Percentiles rank a stretch among this genome's conserved stretches.
Evolutionary conservation across 2,329 filamentous ascomycete genomes (phyloP).

Genomic region (Curvularia spicifera): DNA sequence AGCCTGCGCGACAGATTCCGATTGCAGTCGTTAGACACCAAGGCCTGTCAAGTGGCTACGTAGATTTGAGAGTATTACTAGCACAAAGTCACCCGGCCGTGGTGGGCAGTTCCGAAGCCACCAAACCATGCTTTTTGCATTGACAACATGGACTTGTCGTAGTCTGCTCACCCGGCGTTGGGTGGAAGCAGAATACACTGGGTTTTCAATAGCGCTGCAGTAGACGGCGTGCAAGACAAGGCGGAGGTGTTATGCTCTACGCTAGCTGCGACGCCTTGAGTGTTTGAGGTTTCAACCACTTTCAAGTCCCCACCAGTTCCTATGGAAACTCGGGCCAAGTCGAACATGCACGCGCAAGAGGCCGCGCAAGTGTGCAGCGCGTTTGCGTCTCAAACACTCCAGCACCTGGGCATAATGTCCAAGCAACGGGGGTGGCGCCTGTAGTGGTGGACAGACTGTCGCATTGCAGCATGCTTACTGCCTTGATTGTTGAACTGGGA

Average conservation of each 20-base stretch:
- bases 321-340: conserved; percentile 7
- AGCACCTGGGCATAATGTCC: background rate
- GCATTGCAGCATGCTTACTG: background rate
- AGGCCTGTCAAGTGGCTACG: background rate
- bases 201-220: background rate
- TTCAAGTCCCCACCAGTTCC: conserved; percentile 13
- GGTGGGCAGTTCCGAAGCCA: background rate
- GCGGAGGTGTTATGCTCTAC: background rate
- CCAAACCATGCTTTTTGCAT: background rate
- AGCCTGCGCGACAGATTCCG: background rate
- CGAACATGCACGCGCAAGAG: conserved; percentile 8
- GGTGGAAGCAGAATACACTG: background rate
- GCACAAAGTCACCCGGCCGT: background rate
- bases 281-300: background rate
- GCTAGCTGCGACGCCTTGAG: background rate
- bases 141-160: background rate
- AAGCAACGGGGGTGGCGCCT: background rate
- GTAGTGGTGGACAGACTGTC: background rate
- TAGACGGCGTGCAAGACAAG: background rate
- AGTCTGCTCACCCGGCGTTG: background rate
- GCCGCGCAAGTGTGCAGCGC: conserved; percentile 7
- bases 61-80: background rate
- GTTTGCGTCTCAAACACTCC: conserved; percentile 3
- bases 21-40: background rate
- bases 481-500: background rate